Evolutionary conservation across 2,329 filamentous ascomycete genomes (phyloP), one percentile per base, ranked within the genome.

Genomic region (Didymella sp.): DNA sequence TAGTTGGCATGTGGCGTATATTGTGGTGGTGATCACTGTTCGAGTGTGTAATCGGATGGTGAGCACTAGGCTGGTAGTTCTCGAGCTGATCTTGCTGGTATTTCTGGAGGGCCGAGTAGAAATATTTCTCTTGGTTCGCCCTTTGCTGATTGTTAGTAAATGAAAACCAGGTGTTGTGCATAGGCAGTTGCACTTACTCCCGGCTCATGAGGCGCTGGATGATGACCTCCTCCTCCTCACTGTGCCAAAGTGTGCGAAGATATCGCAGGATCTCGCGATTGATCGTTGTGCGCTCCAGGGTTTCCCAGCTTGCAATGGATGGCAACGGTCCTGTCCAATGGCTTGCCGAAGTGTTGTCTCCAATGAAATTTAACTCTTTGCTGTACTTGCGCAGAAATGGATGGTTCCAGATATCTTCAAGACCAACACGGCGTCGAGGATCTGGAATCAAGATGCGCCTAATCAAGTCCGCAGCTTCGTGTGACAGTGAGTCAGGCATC

Each of bases 171-270:
- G 30, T 11, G 33, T 4, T 12, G 38, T n/a, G 3, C 28, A 6
- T 21, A n/a, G 24, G 35, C 15, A 3, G 30, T 12, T 9, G 6
- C 19, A 65, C 75, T 74, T 74, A 77, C 66, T 82, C 79, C 40
- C 75, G 68, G 63, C 74, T 79, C 50, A 80, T 64, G n/a, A 98
- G 81, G 68, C 87, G 89, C 52, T 86, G 80, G 22, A 89, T 82
- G 21, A 98, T 78, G 17, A 88, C 84, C 25, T 89, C 85, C 64
- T 94, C 89, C 30, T 85, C 86, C 62, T 91, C 89, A 66, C 88
- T 90, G 78, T 98, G 93, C 93, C 92, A 98, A 68, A 98, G 84
- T 2, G 92, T 94, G 58, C 90, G 89, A 61, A 99, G 82, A 74
- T 96, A 94, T 38, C 92, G 86, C 45, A 98, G 77, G 25, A 97